These are phyloP conservation scores for Pseudogymnoascus verrucosus DNA, from an alignment of 2,329 filamentous ascomycete species.

Conservation along the genomic window DNA sequence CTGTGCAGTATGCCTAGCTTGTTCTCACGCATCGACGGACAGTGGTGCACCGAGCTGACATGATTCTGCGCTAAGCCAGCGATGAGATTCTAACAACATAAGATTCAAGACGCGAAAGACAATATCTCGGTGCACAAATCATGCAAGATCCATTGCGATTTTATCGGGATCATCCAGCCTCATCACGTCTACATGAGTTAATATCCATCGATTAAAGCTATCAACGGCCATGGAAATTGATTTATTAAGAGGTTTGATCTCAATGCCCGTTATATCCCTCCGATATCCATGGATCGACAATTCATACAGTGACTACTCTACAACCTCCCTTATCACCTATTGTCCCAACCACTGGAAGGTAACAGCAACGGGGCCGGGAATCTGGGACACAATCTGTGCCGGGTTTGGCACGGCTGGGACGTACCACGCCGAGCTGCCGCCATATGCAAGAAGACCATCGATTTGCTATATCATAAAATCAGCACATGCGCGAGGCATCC, in stretches of 20 bases:
- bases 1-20: no score
- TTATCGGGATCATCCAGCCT: not conserved
- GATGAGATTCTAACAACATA: no score
- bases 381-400: not conserved
- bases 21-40: no score
- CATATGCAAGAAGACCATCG: constrained; percentile 11
- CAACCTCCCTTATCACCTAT: not conserved
- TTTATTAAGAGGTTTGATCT: not conserved
- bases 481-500: not conserved
- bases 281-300: not conserved
- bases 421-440: constrained; percentile 16
- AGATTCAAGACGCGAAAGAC: no score
- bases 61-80: no score
- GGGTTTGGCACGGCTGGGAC: constrained; percentile 15
- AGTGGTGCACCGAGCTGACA: no score
- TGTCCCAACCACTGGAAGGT: constrained; percentile 16
- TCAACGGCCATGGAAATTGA: not conserved
- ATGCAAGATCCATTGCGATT: not conserved
- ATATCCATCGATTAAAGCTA: not conserved
- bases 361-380: constrained; percentile 14
- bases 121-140: not conserved
- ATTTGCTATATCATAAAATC: not conserved
- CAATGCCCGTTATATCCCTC: not conserved
- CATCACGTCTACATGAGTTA: not conserved
- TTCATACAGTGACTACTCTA: not conserved